Base-by-base conservation (phyloP, 202 grass and related monocot species). In the Hordeum pubiflorum region DNA sequence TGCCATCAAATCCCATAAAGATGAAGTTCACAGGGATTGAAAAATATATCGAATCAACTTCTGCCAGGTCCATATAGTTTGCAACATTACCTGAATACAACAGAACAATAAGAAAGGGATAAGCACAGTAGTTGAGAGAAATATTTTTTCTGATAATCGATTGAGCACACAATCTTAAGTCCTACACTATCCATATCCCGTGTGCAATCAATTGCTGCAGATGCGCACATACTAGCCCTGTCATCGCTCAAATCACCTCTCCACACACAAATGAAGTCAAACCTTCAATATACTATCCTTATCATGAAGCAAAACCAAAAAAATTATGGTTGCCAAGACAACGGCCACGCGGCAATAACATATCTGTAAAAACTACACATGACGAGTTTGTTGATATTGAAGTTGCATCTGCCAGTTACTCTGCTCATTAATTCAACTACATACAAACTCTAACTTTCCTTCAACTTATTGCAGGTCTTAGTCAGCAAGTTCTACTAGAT, bases 1-100 rank as follows among this genome's bases (percentile, higher is more conserved):
- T 98, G 80, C 95, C 95, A 86, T 98, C 95, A 78, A 98, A 98
- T 66, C 95, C 95, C 13, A 98, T 85, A 67, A 98, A 98, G 83
- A 98, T 83, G 88, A 98, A 98, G 65, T 98, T 98, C n/a, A 98
- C 90, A 71, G 92, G 95, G 62, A 98, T 65, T 2, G 95, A 81
- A 60, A 94, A 79, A 82, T 98, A 98, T 84, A 98, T 85, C 6
- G 92, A 98, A 83, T 94, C 92, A 54, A 98, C 87, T 74, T 93
- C 86, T 10, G 95, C 46, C 21, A 98, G 82, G 50, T 77, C 91
- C 87, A 98, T 88, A 80, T 94, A 94, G 74, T 75, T 91, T 34
- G 90, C 92, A 81, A 98, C 79, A 39, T 86, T 93, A 70, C 92
- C 94, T 97, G 59, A 48, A 88, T 29, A 84, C 14, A 86, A 61